Evolutionary conservation across 2,329 filamentous ascomycete genomes (phyloP), one percentile per base, ranked within the genome.

Genomic region (Trichoderma hamatum): DNA sequence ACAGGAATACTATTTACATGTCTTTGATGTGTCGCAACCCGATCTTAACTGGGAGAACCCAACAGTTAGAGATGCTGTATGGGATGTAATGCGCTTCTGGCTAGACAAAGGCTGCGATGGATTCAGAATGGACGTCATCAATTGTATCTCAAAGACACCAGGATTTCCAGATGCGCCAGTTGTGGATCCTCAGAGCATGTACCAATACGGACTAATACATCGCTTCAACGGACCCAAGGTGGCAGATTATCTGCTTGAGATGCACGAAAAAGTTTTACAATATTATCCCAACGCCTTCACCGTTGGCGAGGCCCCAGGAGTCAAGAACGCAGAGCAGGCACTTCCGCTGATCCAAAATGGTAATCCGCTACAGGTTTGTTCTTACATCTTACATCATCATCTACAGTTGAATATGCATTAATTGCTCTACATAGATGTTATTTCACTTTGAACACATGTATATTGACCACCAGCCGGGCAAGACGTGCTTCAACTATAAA

Each of bases 31-130:
- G 0, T 84, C 87, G 68, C 89, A 91, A 73, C 89, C 89, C 0
- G 90, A 92, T 72, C 81, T 92, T n/a, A 91, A 92, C 76, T 92
- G 89, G 89, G 87, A 90, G 72, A 87, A 88, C 69, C 80, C 81
- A 0, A 83, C 83, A 2, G 85, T 89, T 3, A 83, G 88, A 26
- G 77, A 84, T 62, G 88, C 87, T 0, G 85, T 90, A 1, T 87
- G 90, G 74, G 80, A 86, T 36, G 46, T 46, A 5, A 87, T 90
- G 81, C 81, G 82, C 7, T 91, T 90, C 75, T 92, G 89, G 89
- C 82, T 91, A 0, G 80, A 89, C 65, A 84, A 84, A 30, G 88
- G 88, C 1, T 84, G 87, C 0, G 83, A 86, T 65, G 86, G 86
- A 0, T 89, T 88, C 77, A 80, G 86, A 26, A 83, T 87, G 78